These are phyloP conservation scores for Cryptosporidium sp. DNA, from an alignment of 169 alveolate species.

Conservation along the genomic window DNA sequence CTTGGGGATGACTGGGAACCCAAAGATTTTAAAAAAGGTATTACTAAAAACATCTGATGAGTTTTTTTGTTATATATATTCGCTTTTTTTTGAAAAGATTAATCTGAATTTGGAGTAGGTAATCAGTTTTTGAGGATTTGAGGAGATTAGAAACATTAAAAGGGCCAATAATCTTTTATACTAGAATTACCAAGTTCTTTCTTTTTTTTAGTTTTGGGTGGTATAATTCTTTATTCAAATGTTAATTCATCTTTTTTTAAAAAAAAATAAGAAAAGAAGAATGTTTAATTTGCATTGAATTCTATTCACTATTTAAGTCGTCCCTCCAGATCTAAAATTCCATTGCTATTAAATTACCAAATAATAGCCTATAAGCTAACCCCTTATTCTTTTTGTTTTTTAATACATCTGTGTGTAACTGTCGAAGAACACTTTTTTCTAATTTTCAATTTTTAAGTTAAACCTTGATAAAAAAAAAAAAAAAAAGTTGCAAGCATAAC, in stretches of 20 bases:
- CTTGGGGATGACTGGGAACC: slow-evolving; percentile 72
- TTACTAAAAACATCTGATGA: neutral
- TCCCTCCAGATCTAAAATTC: neutral
- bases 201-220: neutral
- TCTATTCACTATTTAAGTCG: too few species aligned
- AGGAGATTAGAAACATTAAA: too few species aligned
- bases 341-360: too few species aligned
- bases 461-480: too few species aligned
- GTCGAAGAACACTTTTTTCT: too few species aligned
- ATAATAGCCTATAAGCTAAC: too few species aligned
- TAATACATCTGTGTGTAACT: neutral
- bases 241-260: too few species aligned
- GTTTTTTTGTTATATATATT: neutral
- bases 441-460: too few species aligned
- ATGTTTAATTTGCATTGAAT: too few species aligned
- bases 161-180: too few species aligned
- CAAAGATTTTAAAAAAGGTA: slow-evolving; percentile 55
- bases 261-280: neutral
- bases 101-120: neutral
- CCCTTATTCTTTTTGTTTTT: neutral
- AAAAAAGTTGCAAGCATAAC: neutral
- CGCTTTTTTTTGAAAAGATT: neutral
- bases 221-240: neutral
- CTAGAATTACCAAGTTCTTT: neutral
- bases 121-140: neutral